Percentiles rank a stretch among this genome's conserved stretches.
phyloP scores from a whole-genome alignment of 345 rosid genomes.

The Murraya paniculata region DNA sequence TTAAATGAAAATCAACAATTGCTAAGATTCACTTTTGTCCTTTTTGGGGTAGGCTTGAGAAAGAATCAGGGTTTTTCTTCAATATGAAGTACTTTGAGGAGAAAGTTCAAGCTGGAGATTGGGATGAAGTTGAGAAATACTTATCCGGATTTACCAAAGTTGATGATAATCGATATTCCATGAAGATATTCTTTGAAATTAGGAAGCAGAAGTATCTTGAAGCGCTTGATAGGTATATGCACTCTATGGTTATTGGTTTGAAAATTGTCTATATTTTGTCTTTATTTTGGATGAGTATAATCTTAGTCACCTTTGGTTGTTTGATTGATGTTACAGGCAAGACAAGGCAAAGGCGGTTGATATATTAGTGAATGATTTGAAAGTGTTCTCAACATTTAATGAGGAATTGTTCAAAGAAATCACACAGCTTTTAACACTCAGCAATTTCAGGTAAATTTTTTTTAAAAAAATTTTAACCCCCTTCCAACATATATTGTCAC shows the following conservation, averaged over 20 bases:
- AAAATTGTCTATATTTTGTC: not conserved
- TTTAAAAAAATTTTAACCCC: not conserved
- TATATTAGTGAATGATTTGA: conserved; percentile 61
- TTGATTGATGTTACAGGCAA: conserved; percentile 39
- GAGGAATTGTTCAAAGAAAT: conserved; percentile 76
- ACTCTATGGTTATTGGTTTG: not conserved
- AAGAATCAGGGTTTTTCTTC: conserved; percentile 68
- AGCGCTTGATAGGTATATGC: conserved; percentile 70
- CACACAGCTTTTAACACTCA: conserved; percentile 68
- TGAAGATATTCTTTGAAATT: conserved; percentile 88
- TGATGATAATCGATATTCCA: conserved; percentile 68
- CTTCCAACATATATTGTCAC: not conserved
- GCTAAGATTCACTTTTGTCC: not conserved
- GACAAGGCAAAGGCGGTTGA: conserved; percentile 83
- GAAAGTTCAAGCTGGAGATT: conserved; percentile 71
- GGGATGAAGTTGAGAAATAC: conserved; percentile 75
- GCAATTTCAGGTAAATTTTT: conserved; percentile 57
- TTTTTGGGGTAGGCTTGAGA: conserved; percentile 50
- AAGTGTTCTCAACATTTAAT: conserved; percentile 66
- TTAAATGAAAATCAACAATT: not conserved
- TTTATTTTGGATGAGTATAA: not conserved
- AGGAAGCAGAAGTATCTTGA: conserved; percentile 90
- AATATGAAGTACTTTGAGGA: conserved; percentile 72
- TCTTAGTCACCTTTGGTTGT: not conserved
- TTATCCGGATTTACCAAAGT: conserved; percentile 67